Percentiles rank a stretch among this genome's conserved stretches.
Evolutionary conservation across 257 asterid species (phyloP).

Genomic region (Solanum virginianum): DNA sequence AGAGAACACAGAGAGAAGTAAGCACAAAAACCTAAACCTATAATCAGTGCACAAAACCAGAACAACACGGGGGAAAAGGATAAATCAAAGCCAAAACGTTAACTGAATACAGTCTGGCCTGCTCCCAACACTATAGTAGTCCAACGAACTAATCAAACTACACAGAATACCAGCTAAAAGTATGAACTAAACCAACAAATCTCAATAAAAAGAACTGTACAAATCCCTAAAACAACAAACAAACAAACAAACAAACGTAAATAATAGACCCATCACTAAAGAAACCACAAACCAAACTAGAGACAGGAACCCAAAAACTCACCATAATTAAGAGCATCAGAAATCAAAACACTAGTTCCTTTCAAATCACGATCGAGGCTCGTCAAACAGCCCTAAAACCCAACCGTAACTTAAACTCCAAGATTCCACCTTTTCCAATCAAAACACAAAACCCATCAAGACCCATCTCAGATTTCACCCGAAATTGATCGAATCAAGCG

Average conservation of each 20-base stretch:
- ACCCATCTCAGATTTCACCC: neutral
- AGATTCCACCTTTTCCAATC: neutral
- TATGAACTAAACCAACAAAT: neutral
- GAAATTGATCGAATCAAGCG: neutral
- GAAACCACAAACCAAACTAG: neutral
- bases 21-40: neutral
- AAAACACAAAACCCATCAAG: neutral
- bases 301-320: neutral
- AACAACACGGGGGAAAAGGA: neutral
- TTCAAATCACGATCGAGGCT: slow-evolving; percentile 15
- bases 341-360: neutral
- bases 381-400: neutral
- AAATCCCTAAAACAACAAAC: neutral
- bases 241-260: neutral
- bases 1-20: neutral
- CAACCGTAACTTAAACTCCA: neutral
- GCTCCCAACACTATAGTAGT: neutral
- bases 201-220: neutral
- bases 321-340: neutral
- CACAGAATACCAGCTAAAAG: neutral
- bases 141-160: neutral
- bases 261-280: neutral
- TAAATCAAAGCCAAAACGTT: neutral
- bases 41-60: neutral
- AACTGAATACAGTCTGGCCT: neutral